These are phyloP conservation scores for Astraeus odoratus DNA, from an alignment of 768 basidiomycete species.

Conservation along the genomic window DNA sequence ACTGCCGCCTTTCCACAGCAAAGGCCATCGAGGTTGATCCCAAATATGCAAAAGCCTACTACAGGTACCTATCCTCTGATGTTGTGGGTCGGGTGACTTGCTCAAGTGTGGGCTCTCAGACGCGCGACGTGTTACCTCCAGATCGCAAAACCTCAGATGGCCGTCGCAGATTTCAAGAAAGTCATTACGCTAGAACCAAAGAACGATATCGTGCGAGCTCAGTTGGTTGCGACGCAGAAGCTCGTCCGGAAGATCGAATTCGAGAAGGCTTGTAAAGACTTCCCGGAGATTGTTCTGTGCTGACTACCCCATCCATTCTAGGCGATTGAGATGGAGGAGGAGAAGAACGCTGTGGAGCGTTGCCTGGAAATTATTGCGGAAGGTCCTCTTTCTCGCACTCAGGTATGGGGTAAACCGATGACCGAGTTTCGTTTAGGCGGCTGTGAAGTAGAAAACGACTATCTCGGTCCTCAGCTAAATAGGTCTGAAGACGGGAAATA, in stretches of 20 bases:
- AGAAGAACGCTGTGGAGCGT: conserved; percentile 67
- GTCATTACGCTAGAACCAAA: conserved; percentile 78
- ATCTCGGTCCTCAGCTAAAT: conserved; percentile 70
- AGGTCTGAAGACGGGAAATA: conserved; percentile 57
- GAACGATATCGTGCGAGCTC: conserved; percentile 72
- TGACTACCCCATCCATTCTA: conserved; percentile 23
- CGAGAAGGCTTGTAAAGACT: conserved; percentile 57
- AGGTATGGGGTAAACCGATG: conserved; percentile 4
- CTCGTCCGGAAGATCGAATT: conserved; percentile 85
- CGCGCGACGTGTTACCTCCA: conserved; percentile 90
- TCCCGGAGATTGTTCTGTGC: background rate
- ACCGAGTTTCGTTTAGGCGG: conserved; percentile 41
- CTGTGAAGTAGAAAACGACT: conserved; percentile 69
- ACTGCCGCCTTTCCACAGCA: conserved; percentile 38
- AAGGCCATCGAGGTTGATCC: conserved; percentile 85
- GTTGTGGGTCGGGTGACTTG: background rate
- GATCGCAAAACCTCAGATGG: conserved; percentile 79
- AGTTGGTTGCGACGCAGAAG: conserved; percentile 86
- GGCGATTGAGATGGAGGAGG: conserved; percentile 92
- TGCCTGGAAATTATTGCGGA: conserved; percentile 75
- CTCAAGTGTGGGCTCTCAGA: conserved; percentile 29
- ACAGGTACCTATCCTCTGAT: conserved; percentile 43
- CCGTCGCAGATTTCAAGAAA: conserved; percentile 83
- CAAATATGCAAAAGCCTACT: conserved; percentile 86
- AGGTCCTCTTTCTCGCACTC: conserved; percentile 36